A percentile compares a stretch with the other conserved stretches of the same genome.
Conservation (phyloP, 352 stramenopile genomes). For the Phytopythium litorale region DNA sequence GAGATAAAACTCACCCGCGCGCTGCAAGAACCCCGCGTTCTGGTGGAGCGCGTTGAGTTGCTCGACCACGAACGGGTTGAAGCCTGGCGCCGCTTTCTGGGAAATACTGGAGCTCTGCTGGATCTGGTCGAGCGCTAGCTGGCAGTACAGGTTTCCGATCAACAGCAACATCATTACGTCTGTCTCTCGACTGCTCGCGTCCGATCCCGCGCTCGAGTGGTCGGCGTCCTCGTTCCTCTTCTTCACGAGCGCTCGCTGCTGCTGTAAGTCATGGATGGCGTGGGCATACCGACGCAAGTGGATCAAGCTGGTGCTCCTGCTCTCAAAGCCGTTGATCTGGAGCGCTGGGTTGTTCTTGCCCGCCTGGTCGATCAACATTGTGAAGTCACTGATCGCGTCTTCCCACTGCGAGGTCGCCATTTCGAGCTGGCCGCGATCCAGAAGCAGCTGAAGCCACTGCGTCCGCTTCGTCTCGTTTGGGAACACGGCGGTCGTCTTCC, state of each 20-base stretch:
- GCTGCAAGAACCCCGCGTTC: constrained; percentile 26
- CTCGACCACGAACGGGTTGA: constrained; percentile 19
- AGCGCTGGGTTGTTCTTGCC: constrained; percentile 26
- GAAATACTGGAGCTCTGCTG: constrained; percentile 19
- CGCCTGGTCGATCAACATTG: constrained; percentile 32
- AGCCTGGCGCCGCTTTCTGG: constrained; percentile 16
- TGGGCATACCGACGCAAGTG: constrained; percentile 29
- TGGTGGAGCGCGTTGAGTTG: constrained; percentile 22
- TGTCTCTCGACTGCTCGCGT: constrained; percentile 11
- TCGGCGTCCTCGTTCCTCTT: constrained; percentile 12
- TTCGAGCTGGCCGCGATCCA: constrained; percentile 31
- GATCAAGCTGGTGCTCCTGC: constrained; percentile 31
- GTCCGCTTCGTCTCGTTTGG: constrained; percentile 29
- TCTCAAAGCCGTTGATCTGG: constrained; percentile 24
- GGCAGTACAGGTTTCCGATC: constrained; percentile 58
- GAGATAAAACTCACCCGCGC: constrained; percentile 29
- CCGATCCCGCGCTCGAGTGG: background rate
- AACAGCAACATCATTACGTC: constrained; percentile 34
- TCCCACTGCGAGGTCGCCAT: constrained; percentile 41
- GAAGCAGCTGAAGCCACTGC: constrained; percentile 45
- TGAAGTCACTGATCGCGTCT: constrained; percentile 36
- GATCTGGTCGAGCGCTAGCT: constrained; percentile 45
- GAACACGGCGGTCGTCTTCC: constrained; percentile 30
- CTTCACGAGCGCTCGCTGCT: constrained; percentile 17
- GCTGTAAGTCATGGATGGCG: constrained; percentile 49